These are phyloP conservation scores for Leccinum fuscescens DNA, from an alignment of 1,284 basidiomycete species.

Conservation along the genomic window DNA sequence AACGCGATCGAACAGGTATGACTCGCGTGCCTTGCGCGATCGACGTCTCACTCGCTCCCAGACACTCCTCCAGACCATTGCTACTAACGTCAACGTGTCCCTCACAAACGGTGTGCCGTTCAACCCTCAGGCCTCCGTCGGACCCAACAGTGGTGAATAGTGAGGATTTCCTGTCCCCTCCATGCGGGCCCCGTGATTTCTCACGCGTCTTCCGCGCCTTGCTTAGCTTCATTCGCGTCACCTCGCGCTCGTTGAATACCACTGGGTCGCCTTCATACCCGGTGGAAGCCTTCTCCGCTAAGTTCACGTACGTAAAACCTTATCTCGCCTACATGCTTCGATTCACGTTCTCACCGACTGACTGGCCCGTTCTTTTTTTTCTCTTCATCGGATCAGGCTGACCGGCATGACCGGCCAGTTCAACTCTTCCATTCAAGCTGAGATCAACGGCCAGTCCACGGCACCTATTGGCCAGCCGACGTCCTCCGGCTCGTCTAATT, in stretches of 20 bases:
- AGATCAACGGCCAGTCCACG: constrained; percentile 60
- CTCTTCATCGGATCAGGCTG: constrained; percentile 42
- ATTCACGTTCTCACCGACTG: not conserved
- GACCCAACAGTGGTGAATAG: constrained; percentile 61
- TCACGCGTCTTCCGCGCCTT: not conserved
- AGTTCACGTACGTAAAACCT: constrained; percentile 55
- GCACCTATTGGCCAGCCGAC: constrained; percentile 46
- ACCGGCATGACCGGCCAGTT: constrained; percentile 64
- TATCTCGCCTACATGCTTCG: not conserved
- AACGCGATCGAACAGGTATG: constrained; percentile 58
- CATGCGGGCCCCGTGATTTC: not conserved
- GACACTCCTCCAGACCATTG: constrained; percentile 68
- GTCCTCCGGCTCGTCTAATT: not conserved
- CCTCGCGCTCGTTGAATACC: constrained; percentile 56
- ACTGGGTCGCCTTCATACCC: constrained; percentile 48
- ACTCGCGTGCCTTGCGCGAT: not conserved
- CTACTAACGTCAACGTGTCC: constrained; percentile 59
- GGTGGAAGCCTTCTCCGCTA: constrained; percentile 77
- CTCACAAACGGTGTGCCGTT: constrained; percentile 51
- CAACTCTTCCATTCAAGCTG: constrained; percentile 47
- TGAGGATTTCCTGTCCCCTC: constrained; percentile 35
- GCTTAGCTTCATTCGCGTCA: constrained; percentile 67
- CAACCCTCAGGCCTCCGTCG: constrained; percentile 59
- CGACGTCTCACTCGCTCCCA: constrained; percentile 27
- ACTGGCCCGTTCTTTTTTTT: not conserved